Evolutionary conservation across 352 stramenopile genomes (phyloP), one percentile per base, ranked within the genome.

Genomic region (Pythium folliculosum): DNA sequence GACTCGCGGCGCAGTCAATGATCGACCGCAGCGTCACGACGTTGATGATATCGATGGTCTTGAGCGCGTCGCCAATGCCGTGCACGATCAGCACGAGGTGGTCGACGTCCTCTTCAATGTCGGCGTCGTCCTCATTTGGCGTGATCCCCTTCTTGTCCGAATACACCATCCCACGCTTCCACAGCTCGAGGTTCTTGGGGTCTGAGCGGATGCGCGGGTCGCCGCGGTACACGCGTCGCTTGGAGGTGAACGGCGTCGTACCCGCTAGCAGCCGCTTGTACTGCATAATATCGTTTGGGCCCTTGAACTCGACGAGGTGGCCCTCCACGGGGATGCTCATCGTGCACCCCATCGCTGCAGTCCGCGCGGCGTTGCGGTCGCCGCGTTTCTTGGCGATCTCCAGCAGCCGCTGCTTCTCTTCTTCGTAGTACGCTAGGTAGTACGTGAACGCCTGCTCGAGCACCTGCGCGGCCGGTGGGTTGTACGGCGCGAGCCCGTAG

Each of bases 71-170:
- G n/a, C 90, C 90, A 37, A 97, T 96, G 22, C 90, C 90, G 60
- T 97, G 90, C 3, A 97, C 86, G 32, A 97, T 91, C 17, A 97
- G 78, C 43, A 96, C 81, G 9, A 97, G 74, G 50, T 97, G 88
- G 48, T 94, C 82, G n/a, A 96, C 73, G 30, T 93, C 78, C 14
- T 82, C 74, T 57, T 92, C 80, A 49, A 94, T 88, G 48, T 94
- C 86, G 0, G 71, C 67, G 44, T 92, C 86, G 37, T 94, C 86
- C 19, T 88, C 77, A 21, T 68, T 76, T 1, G 65, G 57, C 2
- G 47, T 22, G 8, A 65, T 63, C 48, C 43, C 71, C 10, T n/a
- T 45, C 9, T 80, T 72, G 7, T 40, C 19, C 17, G 43, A 43
- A 27, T 35, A 16, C 63, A 57, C 16, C 70, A 93, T 90, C 1